Evolutionary conservation across 2,329 filamentous ascomycete species (phyloP).

Genomic region (Hypoxylon sp.): DNA sequence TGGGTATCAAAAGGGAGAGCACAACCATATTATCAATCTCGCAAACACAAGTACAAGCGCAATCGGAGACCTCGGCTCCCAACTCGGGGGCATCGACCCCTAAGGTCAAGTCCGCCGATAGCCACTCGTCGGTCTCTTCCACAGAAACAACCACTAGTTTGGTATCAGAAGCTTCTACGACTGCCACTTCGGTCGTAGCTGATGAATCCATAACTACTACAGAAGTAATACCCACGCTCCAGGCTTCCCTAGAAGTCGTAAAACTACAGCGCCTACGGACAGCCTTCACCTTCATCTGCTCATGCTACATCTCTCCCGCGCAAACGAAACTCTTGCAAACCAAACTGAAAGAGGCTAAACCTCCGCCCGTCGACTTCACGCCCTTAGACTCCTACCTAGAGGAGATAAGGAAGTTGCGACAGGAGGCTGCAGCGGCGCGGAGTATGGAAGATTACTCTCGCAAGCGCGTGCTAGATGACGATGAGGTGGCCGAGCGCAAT

Average conservation of each 20-base stretch:
- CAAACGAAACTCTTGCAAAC: constrained; percentile 62
- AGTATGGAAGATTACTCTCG: constrained; percentile 78
- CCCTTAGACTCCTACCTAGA: constrained; percentile 79
- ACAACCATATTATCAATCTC: constrained; percentile 44
- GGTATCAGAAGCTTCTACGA: constrained; percentile 61
- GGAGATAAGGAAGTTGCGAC: constrained; percentile 75
- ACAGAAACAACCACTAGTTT: constrained; percentile 56
- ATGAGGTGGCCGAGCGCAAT: constrained; percentile 73
- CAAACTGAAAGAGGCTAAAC: constrained; percentile 57
- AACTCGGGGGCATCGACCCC: constrained; percentile 52
- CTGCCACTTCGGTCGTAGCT: constrained; percentile 61
- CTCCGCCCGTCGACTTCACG: constrained; percentile 71
- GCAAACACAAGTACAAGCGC: constrained; percentile 24
- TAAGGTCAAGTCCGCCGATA: constrained; percentile 57
- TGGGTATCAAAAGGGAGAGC: constrained; percentile 75
- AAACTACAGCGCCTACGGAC: constrained; percentile 75
- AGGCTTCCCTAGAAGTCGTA: constrained; percentile 65
- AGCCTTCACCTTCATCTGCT: constrained; percentile 75
- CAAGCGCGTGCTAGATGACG: constrained; percentile 77
- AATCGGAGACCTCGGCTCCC: constrained; percentile 33
- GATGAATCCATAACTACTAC: constrained; percentile 35
- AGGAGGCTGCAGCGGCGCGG: constrained; percentile 79
- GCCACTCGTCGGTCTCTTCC: constrained; percentile 60
- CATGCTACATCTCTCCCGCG: constrained; percentile 69
- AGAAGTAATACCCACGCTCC: constrained; percentile 60